Conservation (phyloP, 2,329 filamentous ascomycete species). For the Colletotrichum eremochloae region DNA sequence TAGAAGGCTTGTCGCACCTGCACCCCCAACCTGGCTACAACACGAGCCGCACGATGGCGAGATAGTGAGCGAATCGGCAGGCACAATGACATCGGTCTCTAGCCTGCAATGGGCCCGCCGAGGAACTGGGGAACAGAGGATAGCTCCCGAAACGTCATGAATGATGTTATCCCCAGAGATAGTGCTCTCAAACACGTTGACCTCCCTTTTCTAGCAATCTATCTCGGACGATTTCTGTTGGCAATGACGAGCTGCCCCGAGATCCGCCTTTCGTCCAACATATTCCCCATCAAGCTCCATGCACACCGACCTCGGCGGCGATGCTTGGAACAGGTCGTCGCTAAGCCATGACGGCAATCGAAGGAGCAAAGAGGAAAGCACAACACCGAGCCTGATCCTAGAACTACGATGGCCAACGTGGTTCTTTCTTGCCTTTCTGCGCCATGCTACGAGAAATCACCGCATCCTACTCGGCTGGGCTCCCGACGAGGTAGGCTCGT, state of each 20-base stretch:
- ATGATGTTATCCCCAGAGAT: conserved; percentile 23
- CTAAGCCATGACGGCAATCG: background rate
- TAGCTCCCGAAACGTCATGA: conserved; percentile 31
- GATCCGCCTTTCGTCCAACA: background rate
- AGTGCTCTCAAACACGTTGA: background rate
- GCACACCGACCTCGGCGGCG: background rate
- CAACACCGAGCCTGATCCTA: background rate
- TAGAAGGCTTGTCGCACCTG: conserved; percentile 13
- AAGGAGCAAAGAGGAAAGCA: background rate
- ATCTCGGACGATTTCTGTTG: background rate
- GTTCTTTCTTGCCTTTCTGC: background rate
- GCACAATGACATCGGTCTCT: conserved; percentile 33
- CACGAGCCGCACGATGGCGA: conserved; percentile 14
- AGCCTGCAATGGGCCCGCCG: conserved; percentile 16
- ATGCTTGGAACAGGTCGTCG: background rate
- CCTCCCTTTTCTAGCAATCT: background rate
- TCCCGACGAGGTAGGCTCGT: background rate
- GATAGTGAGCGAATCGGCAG: conserved; percentile 15
- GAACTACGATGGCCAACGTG: background rate
- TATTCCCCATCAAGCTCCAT: background rate
- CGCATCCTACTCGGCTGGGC: conserved; percentile 5
- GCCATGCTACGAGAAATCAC: conserved; percentile 1
- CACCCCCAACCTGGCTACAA: conserved; percentile 22
- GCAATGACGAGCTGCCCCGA: background rate
- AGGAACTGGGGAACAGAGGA: conserved; percentile 15